Percentiles rank a stretch among this genome's conserved stretches.
These are phyloP conservation scores for Botryotinia narcissicola DNA, from an alignment of 2,329 filamentous ascomycete species.

Conservation along the genomic window DNA sequence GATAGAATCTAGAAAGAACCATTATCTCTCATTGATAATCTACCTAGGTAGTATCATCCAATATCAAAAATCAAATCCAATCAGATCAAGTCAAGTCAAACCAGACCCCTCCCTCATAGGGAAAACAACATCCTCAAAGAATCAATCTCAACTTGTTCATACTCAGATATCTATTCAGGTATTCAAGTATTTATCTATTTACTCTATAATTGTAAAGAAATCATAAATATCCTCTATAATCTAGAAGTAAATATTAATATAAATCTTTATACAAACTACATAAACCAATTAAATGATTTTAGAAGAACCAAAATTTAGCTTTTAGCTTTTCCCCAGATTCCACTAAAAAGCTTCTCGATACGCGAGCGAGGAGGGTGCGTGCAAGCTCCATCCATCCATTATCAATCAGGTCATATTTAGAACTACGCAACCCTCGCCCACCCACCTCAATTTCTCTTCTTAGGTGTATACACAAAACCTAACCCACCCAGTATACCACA, in stretches of 20 bases:
- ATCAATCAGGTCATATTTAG: constrained; percentile 4
- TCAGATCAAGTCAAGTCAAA: background rate
- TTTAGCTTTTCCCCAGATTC: constrained; percentile 15
- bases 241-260: background rate
- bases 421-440: no score
- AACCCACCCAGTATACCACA: background rate
- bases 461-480: background rate
- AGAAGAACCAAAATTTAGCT: background rate
- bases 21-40: background rate
- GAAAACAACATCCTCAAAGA: background rate
- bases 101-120: no score
- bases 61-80: background rate
- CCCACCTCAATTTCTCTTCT: background rate
- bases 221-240: background rate
- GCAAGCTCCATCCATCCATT: background rate
- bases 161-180: no score
- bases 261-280: background rate
- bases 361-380: background rate
- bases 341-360: constrained; percentile 2
- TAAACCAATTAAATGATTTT: background rate
- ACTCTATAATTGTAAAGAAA: no score
- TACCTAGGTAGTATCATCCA: background rate
- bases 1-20: background rate
- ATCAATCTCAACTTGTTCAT: background rate
- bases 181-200: background rate